Conservation (phyloP, 805 yeast genomes). For the Ogataea sp. region DNA sequence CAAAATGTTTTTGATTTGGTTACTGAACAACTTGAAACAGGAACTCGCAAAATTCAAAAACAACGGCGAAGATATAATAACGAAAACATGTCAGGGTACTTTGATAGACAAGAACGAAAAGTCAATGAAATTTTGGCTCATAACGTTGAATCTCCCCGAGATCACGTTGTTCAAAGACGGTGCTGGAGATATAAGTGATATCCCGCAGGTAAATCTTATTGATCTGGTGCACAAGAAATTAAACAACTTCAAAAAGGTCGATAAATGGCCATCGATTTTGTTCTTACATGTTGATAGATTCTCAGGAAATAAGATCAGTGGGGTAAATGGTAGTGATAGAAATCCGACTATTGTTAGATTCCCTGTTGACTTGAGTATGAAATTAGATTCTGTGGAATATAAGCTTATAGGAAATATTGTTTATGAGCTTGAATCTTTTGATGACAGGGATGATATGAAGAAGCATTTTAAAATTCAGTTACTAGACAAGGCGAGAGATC, state of each 20-base stretch:
- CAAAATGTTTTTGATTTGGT: conserved; percentile 49
- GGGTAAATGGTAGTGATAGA: conserved; percentile 29
- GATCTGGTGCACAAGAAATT: conserved; percentile 33
- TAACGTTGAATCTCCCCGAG: conserved; percentile 55
- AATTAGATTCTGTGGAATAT: conserved; percentile 25
- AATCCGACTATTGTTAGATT: conserved; percentile 61
- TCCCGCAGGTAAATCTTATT: conserved; percentile 44
- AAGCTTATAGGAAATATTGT: conserved; percentile 42
- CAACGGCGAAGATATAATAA: conserved; percentile 22
- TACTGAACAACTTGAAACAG: conserved; percentile 38
- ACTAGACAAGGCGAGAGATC: conserved; percentile 27
- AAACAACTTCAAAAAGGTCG: conserved; percentile 29
- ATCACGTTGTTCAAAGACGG: conserved; percentile 48
- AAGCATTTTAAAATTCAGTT: conserved; percentile 43
- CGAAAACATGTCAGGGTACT: conserved; percentile 45
- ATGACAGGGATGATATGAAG: conserved; percentile 4
- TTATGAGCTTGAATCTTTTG: conserved; percentile 18
- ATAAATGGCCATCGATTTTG: conserved; percentile 41
- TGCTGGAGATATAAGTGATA: conserved; percentile 21
- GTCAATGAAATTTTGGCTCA: conserved; percentile 37
- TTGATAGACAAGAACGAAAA: conserved; percentile 19
- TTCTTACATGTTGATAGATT: conserved; percentile 53
- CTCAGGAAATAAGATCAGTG: conserved; percentile 23
- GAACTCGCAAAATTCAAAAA: conserved; percentile 16
- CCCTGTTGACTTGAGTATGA: conserved; percentile 27